phyloP scores from a whole-genome alignment of 1,284 basidiomycete species.

The Exobasidium cylindrosporum region DNA sequence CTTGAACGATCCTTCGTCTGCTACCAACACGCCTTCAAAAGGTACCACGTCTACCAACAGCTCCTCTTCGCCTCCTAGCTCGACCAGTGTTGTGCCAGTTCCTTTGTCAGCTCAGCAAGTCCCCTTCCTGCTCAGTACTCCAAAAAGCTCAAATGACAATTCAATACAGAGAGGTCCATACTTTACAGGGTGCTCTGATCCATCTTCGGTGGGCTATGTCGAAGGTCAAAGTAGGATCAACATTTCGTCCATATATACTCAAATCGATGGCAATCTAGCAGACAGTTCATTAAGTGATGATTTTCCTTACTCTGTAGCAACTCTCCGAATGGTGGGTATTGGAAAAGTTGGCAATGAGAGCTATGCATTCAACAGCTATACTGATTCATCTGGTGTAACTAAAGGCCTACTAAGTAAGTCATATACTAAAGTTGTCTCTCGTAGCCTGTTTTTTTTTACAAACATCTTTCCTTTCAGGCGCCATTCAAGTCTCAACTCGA shows the following conservation, averaged over 20 bases:
- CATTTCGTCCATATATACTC: conserved; percentile 46
- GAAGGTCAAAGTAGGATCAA: conserved; percentile 39
- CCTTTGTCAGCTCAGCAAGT: not conserved
- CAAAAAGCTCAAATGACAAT: not conserved
- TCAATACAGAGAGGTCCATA: conserved; percentile 16
- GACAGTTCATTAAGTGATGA: conserved; percentile 15
- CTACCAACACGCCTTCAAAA: not conserved
- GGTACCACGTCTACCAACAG: not conserved
- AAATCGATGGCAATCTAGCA: conserved; percentile 31
- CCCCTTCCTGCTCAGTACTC: not conserved
- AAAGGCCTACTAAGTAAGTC: conserved; percentile 21
- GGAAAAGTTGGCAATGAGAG: conserved; percentile 27
- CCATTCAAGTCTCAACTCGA: conserved; percentile 32
- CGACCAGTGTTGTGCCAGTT: not conserved
- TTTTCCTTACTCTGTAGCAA: conserved; percentile 20
- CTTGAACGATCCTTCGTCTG: not conserved
- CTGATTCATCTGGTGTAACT: conserved; percentile 9
- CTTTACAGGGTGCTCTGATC: conserved; percentile 34
- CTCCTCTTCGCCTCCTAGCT: not conserved
- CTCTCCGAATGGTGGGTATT: conserved; percentile 37
- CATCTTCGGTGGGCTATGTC: conserved; percentile 25
- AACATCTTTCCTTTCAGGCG: conserved; percentile 10
- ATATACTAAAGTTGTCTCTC: conserved; percentile 10
- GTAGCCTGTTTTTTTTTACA: not conserved
- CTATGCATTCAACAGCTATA: conserved; percentile 27